A percentile compares a stretch with the other conserved stretches of the same genome.
These are phyloP conservation scores for Penicillium corylophilum DNA, from an alignment of 2,329 filamentous ascomycete genomes.

Conservation along the genomic window DNA sequence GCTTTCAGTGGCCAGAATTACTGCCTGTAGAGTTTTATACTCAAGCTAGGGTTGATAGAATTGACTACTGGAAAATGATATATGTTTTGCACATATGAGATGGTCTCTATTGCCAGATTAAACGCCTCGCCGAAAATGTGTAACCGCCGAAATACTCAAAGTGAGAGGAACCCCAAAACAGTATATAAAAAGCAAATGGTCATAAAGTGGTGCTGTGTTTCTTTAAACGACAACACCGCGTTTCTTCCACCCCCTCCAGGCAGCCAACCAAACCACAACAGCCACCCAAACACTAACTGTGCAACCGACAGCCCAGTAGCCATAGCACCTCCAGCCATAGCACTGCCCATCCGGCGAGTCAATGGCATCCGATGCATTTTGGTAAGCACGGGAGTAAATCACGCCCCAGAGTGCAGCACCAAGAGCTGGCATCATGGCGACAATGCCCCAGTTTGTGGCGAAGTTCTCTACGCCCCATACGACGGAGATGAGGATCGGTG, in stretches of 20 bases:
- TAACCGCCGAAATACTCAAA: neutral
- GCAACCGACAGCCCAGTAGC: constrained; percentile 79
- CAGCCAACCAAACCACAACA: constrained; percentile 68
- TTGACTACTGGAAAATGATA: neutral
- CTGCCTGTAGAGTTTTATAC: too few species aligned
- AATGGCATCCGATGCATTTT: constrained; percentile 39
- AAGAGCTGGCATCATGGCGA: constrained; percentile 84
- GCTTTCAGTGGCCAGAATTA: too few species aligned
- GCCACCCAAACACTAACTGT: constrained; percentile 74
- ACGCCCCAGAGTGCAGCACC: constrained; percentile 89
- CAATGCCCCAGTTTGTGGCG: constrained; percentile 94
- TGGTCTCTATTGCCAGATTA: neutral
- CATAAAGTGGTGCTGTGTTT: neutral
- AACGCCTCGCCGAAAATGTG: neutral
- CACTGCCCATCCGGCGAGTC: constrained; percentile 60
- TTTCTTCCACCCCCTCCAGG: constrained; percentile 82
- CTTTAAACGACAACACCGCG: constrained; percentile 68
- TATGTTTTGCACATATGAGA: neutral
- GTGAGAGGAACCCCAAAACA: too few species aligned
- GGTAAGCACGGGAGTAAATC: constrained; percentile 65
- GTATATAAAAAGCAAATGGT: neutral
- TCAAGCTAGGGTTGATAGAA: too few species aligned
- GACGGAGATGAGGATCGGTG: constrained; percentile 89
- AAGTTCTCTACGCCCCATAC: constrained; percentile 99
- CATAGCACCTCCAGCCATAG: constrained; percentile 79